phyloP scores from a whole-genome alignment of 139 green algal genomes.

The Chlorella sp. region DNA sequence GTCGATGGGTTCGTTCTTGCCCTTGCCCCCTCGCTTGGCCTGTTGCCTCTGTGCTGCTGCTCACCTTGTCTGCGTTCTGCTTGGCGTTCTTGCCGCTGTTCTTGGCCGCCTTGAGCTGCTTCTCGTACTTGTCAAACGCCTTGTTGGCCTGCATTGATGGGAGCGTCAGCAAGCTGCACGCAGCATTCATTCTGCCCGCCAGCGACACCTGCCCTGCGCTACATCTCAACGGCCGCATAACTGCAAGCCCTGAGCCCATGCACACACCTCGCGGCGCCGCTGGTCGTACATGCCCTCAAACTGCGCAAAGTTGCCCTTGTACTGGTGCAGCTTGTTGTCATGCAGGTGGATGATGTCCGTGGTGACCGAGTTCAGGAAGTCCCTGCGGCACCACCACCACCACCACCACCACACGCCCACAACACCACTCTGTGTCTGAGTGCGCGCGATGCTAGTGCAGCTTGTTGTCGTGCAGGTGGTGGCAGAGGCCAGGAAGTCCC shows the following conservation, averaged over 20 bases:
- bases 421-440: too few species aligned
- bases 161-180: too few species aligned
- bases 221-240: too few species aligned
- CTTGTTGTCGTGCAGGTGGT: too few species aligned
- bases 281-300: slow-evolving; percentile 99
- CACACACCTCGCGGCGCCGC: slow-evolving; percentile 88
- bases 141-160: slow-evolving; percentile 57
- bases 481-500: too few species aligned
- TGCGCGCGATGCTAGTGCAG: too few species aligned
- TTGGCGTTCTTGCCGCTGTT: slow-evolving; percentile 61
- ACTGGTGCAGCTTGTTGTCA: slow-evolving; percentile 71
- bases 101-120: slow-evolving; percentile 90
- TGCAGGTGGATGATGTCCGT: slow-evolving; percentile 99
- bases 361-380: slow-evolving; percentile 98
- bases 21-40: slow-evolving; percentile 9
- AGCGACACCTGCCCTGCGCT: too few species aligned
- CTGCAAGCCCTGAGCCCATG: too few species aligned
- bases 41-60: slow-evolving; percentile 8
- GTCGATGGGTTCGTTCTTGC: slow-evolving; percentile 24
- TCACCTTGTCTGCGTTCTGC: slow-evolving; percentile 55
- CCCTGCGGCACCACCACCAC: too few species aligned
- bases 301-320: slow-evolving; percentile 47
- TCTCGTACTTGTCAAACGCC: slow-evolving; percentile 80
- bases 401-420: too few species aligned
- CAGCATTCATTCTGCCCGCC: too few species aligned